Evolutionary conservation across 129 eudicot genomes (phyloP).

Genomic region (Mikania micrantha): DNA sequence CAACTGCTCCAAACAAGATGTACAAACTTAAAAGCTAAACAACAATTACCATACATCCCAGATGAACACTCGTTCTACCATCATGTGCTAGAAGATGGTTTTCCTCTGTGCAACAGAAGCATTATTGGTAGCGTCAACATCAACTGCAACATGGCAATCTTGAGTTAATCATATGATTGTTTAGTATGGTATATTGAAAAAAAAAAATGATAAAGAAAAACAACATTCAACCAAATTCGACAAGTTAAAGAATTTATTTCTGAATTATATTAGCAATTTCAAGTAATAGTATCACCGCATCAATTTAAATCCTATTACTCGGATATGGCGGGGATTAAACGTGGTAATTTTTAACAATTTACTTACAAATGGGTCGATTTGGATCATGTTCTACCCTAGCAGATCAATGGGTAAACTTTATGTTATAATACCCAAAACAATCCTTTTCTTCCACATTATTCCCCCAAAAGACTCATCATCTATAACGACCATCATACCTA

Average conservation of each 20-base stretch:
- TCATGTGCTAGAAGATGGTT: constrained; percentile 1
- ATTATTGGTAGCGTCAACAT: constrained; percentile 5
- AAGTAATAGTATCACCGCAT: background rate
- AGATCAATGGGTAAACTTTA: background rate
- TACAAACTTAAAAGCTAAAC: constrained; percentile 11
- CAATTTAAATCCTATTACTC: background rate
- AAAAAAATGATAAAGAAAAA: background rate
- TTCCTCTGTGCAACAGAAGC: background rate
- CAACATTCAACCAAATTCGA: background rate
- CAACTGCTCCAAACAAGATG: background rate
- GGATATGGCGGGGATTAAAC: background rate
- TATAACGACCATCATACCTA: too few species aligned
- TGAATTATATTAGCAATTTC: background rate
- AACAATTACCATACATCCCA: constrained; percentile 12
- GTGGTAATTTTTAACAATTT: background rate
- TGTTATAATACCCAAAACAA: background rate
- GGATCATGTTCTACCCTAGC: background rate
- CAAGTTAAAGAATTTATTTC: background rate
- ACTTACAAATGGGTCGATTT: background rate
- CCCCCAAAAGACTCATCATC: too few species aligned
- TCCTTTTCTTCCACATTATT: background rate
- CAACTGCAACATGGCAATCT: background rate
- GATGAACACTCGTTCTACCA: constrained; percentile 6
- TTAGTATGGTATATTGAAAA: background rate
- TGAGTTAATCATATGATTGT: background rate